A percentile compares a stretch with the other conserved stretches of the same genome.
These are phyloP conservation scores for Cicer pinnatifidum DNA, from an alignment of 306 rosid genomes.

Conservation along the genomic window DNA sequence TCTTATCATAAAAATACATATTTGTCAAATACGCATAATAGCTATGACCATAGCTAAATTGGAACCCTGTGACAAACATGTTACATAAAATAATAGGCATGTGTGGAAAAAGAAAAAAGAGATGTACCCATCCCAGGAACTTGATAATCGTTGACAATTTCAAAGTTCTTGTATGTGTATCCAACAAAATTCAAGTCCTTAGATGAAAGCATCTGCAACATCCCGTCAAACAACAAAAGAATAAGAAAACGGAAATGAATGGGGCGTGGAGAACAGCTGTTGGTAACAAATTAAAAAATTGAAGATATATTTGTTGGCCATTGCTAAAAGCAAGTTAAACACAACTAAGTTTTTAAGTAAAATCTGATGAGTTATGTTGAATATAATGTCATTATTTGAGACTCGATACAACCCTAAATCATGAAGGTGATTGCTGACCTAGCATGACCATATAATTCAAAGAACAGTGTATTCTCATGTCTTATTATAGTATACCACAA, in stretches of 20 bases:
- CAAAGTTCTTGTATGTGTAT: constrained; percentile 95
- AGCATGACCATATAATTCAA: constrained; percentile 23
- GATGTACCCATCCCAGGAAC: constrained; percentile 90
- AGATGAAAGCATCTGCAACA: constrained; percentile 91
- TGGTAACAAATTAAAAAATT: constrained; percentile 19
- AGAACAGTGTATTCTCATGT: constrained; percentile 26
- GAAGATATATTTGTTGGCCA: constrained; percentile 25
- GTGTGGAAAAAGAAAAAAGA: constrained; percentile 37
- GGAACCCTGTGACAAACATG: constrained; percentile 30
- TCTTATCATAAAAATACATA: not conserved
- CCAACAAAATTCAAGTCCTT: constrained; percentile 98
- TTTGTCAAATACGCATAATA: constrained; percentile 11
- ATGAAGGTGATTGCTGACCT: constrained; percentile 2
- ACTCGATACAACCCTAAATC: constrained; percentile 20
- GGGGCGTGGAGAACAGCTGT: constrained; percentile 12
- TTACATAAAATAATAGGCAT: constrained; percentile 30
- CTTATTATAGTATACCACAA: not conserved
- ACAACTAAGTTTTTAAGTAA: not conserved
- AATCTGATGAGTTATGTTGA: not conserved
- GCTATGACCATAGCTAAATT: constrained; percentile 15
- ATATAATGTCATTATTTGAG: constrained; percentile 24
- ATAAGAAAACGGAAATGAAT: not conserved
- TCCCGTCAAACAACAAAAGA: constrained; percentile 38
- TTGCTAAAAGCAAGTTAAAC: constrained; percentile 26
- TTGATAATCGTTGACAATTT: constrained; percentile 93